These are phyloP conservation scores for Exophiala spinifera DNA, from an alignment of 2,329 filamentous ascomycete species.

Conservation along the genomic window DNA sequence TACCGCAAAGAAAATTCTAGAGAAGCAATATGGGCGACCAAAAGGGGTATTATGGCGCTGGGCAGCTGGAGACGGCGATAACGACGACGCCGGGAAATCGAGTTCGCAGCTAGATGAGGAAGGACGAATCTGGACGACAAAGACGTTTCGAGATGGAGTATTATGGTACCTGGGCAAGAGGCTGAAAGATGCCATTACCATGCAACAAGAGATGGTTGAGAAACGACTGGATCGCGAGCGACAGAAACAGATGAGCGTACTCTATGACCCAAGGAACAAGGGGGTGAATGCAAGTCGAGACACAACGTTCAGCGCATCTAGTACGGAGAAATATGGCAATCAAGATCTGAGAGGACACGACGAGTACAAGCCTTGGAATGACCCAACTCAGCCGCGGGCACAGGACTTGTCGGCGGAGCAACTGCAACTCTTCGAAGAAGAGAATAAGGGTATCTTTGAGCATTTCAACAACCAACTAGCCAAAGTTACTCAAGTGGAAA, in stretches of 20 bases:
- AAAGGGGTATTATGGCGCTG: constrained; percentile 60
- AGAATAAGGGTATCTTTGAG: constrained; percentile 87
- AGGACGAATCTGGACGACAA: constrained; percentile 62
- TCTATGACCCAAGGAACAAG: constrained; percentile 62
- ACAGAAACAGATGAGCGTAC: constrained; percentile 82
- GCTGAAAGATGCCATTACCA: constrained; percentile 71
- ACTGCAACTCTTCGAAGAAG: constrained; percentile 86
- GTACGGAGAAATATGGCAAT: constrained; percentile 5
- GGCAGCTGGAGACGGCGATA: constrained; percentile 55
- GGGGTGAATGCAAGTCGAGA: constrained; percentile 13
- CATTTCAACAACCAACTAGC: constrained; percentile 92
- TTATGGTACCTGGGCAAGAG: constrained; percentile 75
- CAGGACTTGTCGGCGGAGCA: constrained; percentile 74
- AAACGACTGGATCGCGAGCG: constrained; percentile 77
- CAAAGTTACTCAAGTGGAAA: constrained; percentile 90
- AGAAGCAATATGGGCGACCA: constrained; percentile 65
- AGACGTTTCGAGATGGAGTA: constrained; percentile 74
- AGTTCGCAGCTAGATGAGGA: constrained; percentile 71
- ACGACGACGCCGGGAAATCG: constrained; percentile 50
- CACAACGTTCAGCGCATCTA: background rate
- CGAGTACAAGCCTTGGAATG: constrained; percentile 27
- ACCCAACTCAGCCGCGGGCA: constrained; percentile 33
- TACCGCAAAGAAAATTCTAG: constrained; percentile 66
- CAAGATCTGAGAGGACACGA: constrained; percentile 26
- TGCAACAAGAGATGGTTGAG: constrained; percentile 91